Percentiles rank a stretch among this genome's conserved stretches.
Conservation (phyloP, 2,329 filamentous ascomycete genomes). For the Fusarium brachygibbosum region DNA sequence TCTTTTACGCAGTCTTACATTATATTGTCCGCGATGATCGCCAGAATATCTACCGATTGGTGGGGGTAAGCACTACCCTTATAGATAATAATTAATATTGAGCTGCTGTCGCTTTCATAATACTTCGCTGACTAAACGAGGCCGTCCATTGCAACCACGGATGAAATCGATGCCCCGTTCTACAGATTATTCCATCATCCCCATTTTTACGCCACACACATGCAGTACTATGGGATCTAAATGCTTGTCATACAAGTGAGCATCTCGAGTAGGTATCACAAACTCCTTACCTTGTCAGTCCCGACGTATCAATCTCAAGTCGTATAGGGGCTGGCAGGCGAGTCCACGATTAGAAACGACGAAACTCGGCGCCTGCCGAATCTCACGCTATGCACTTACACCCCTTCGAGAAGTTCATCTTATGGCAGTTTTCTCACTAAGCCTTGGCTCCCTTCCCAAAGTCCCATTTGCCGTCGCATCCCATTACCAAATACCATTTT, state of each 20-base stretch:
- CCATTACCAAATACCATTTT: not conserved
- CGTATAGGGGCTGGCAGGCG: not conserved
- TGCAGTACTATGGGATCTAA: not conserved
- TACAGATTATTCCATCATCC: not conserved
- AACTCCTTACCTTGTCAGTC: not conserved
- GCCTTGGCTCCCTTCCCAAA: not conserved
- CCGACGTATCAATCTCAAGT: not conserved
- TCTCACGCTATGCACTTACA: not conserved
- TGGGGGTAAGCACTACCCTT: no score
- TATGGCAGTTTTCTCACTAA: not conserved
- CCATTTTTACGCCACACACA: constrained; percentile 8
- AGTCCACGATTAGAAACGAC: not conserved
- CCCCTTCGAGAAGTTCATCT: not conserved
- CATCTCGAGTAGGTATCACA: no score
- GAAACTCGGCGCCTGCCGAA: not conserved
- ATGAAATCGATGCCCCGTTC: not conserved
- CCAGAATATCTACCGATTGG: not conserved
- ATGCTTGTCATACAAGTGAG: constrained; percentile 16
- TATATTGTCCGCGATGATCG: not conserved
- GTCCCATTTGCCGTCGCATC: not conserved
- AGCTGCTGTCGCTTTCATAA: not conserved
- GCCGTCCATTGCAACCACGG: not conserved
- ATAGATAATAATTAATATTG: no score
- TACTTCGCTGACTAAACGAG: not conserved
- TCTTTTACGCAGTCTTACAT: not conserved